Percentiles rank a stretch among this genome's conserved stretches.
These are phyloP conservation scores for Acephala macrosclerotiorum DNA, from an alignment of 2,329 filamentous ascomycete species.

Conservation along the genomic window DNA sequence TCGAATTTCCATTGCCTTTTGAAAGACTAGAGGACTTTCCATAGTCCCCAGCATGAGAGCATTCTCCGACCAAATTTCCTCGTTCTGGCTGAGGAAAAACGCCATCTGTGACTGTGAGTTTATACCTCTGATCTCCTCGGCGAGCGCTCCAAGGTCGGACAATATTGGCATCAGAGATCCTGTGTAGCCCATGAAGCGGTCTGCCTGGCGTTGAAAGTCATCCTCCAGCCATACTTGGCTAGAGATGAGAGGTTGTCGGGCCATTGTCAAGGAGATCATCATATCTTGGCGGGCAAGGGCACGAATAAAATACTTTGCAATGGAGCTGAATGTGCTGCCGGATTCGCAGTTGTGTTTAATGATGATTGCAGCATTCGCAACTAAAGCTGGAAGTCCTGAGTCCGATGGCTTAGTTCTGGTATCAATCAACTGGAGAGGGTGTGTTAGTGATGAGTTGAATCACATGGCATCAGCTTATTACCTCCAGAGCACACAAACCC, in stretches of 20 bases:
- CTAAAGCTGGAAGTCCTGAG: constrained; percentile 37
- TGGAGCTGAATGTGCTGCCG: constrained; percentile 37
- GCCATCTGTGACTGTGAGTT: not conserved
- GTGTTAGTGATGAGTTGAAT: not conserved
- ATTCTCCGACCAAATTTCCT: constrained; percentile 8
- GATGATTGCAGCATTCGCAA: constrained; percentile 38
- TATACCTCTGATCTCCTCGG: constrained; percentile 38
- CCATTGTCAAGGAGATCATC: constrained; percentile 40
- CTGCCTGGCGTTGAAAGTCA: constrained; percentile 32
- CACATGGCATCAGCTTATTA: constrained; percentile 31
- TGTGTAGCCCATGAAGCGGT: constrained; percentile 45
- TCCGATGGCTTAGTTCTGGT: constrained; percentile 20
- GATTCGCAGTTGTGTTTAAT: constrained; percentile 38
- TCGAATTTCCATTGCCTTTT: constrained; percentile 33
- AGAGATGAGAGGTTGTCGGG: constrained; percentile 37
- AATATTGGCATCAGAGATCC: constrained; percentile 43
- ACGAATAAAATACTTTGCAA: constrained; percentile 45
- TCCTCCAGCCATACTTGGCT: constrained; percentile 42
- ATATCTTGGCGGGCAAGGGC: constrained; percentile 45
- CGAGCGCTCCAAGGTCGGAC: constrained; percentile 40
- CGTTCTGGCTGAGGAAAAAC: not conserved
- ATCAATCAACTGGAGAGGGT: constrained; percentile 23
- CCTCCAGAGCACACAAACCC: constrained; percentile 43
- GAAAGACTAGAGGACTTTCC: constrained; percentile 5
- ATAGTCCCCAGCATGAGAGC: constrained; percentile 5